These are phyloP conservation scores for Miscanthus lutarioriparius DNA, from an alignment of 176 grass and related monocot genomes.

Conservation along the genomic window DNA sequence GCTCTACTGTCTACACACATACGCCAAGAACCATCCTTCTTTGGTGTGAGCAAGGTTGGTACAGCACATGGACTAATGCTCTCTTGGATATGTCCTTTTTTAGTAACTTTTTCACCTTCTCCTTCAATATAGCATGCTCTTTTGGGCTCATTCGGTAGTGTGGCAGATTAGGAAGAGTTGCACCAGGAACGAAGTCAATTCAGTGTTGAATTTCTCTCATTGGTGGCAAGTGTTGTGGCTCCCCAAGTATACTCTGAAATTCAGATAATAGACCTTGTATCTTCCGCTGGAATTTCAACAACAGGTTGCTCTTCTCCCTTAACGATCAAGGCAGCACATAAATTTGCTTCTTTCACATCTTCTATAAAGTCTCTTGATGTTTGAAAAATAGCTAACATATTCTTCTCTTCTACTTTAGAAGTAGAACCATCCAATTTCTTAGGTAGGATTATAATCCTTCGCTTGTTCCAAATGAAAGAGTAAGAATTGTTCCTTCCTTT, in stretches of 20 bases:
- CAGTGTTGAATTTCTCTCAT: slow-evolving; percentile 8
- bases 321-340: neutral
- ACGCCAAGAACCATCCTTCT: no score
- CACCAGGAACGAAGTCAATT: no score
- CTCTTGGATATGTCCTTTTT: neutral
- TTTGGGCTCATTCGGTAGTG: no score
- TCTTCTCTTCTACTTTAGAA: neutral
- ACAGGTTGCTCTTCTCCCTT: neutral
- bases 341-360: neutral
- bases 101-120: no score
- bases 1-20: neutral
- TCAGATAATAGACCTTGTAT: no score
- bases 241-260: slow-evolving; percentile 2
- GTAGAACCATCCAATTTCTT: no score
- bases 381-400: neutral
- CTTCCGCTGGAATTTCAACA: neutral
- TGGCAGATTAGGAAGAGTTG: no score
- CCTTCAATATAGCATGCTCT: no score
- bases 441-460: neutral
- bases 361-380: neutral
- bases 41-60: no score
- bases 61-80: no score
- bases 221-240: neutral
- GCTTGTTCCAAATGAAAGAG: slow-evolving; percentile 8
- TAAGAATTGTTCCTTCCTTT: neutral